phyloP scores from a whole-genome alignment of 75 land plant species.

The Sequoiadendron giganteum region DNA sequence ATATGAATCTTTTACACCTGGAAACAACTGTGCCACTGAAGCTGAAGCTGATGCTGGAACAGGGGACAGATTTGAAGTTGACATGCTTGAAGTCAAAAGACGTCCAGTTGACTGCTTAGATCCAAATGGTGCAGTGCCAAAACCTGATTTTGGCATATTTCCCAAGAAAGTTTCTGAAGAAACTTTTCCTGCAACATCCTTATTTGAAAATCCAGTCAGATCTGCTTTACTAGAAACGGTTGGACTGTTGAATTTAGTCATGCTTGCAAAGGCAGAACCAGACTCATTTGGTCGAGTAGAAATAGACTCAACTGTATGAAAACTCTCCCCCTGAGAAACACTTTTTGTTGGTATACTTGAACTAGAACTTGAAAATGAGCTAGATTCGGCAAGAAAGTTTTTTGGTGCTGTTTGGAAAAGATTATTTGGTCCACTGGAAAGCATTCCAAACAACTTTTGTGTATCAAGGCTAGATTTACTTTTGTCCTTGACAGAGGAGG shows the following conservation, averaged over 20 bases:
- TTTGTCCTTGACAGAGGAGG: neutral
- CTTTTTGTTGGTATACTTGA: neutral
- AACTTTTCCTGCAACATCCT: constrained; percentile 7
- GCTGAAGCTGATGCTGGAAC: neutral
- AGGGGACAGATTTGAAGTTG: neutral
- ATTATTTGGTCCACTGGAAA: neutral
- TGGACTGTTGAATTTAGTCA: neutral
- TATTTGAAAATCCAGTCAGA: neutral
- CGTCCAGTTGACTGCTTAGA: neutral
- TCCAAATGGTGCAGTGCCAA: neutral
- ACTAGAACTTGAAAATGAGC: neutral
- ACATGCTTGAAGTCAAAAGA: neutral
- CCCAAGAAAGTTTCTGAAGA: neutral
- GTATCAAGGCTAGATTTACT: neutral
- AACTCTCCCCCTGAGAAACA: neutral
- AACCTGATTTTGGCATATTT: neutral
- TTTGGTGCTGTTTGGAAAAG: neutral
- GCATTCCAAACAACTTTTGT: neutral
- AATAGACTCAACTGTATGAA: neutral
- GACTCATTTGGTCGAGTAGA: constrained; percentile 1
- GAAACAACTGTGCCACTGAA: neutral
- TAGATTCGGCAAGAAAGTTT: neutral
- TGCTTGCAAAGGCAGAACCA: neutral
- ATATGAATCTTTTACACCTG: constrained; percentile 4
- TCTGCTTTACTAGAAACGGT: neutral